phyloP scores from a whole-genome alignment of 2,329 filamentous ascomycete genomes.

The Trichoderma aggressivum region DNA sequence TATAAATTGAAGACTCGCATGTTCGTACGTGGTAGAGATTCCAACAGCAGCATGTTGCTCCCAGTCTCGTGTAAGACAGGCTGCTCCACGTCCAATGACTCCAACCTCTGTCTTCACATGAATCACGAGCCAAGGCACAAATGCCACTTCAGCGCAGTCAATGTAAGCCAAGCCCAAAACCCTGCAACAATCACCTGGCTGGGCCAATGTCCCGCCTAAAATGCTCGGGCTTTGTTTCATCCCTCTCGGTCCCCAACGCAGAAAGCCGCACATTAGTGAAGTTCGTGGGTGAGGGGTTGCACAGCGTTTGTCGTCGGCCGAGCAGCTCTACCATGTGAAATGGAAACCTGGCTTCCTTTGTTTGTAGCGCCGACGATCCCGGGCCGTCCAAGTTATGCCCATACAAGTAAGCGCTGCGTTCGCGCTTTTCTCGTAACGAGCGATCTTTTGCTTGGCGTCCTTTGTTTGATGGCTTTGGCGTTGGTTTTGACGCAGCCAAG shows the following conservation, averaged over 20 bases:
- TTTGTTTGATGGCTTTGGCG: not conserved
- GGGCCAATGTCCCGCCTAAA: not conserved
- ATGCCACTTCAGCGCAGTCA: not conserved
- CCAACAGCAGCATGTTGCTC: not conserved
- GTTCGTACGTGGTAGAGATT: not conserved
- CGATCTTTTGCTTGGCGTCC: not conserved
- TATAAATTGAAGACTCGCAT: not conserved
- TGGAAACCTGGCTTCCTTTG: not conserved
- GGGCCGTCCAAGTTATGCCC: not conserved
- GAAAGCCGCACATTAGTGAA: not conserved
- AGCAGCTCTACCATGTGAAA: constrained; percentile 7
- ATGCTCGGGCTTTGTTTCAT: not conserved
- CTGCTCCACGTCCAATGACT: not conserved
- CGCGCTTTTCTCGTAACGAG: not conserved
- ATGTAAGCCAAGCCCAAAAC: not conserved
- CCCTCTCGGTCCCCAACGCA: not conserved
- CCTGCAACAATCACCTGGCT: not conserved
- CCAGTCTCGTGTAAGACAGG: not conserved
- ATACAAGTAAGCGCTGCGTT: not conserved
- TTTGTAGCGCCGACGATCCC: not conserved
- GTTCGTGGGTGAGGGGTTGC: not conserved
- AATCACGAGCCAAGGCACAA: not conserved
- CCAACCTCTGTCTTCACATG: not conserved
- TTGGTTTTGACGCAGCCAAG: not conserved
- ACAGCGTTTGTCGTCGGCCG: not conserved